These are phyloP conservation scores for Globisporangium takayamanum DNA, from an alignment of 352 stramenopile genomes.

Conservation along the genomic window DNA sequence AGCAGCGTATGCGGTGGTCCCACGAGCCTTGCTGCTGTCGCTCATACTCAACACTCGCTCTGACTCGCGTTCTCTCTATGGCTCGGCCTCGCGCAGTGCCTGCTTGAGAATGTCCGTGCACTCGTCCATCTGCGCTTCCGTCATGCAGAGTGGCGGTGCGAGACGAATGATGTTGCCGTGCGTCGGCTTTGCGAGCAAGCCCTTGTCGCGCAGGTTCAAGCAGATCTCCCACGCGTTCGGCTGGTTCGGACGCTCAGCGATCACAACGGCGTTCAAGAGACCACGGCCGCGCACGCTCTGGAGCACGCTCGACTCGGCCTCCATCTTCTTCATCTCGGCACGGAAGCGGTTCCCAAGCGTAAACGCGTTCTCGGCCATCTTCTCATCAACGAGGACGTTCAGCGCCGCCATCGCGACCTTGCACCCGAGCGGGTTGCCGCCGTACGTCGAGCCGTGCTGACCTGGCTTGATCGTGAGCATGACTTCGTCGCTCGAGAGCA, in stretches of 20 bases:
- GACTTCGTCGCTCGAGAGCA: conserved; percentile 94
- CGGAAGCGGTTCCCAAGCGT: conserved; percentile 93
- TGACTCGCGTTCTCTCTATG: conserved; percentile 21
- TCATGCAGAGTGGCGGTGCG: conserved; percentile 94
- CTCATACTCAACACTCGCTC: not conserved
- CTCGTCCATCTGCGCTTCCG: conserved; percentile 89
- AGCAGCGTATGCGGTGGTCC: not conserved
- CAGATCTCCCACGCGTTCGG: conserved; percentile 94
- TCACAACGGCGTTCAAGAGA: conserved; percentile 98
- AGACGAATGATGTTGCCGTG: conserved; percentile 98
- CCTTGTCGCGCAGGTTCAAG: conserved; percentile 92
- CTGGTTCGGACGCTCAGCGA: conserved; percentile 88
- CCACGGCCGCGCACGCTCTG: conserved; percentile 91
- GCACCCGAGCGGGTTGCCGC: conserved; percentile 95
- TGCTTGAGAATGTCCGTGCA: conserved; percentile 85
- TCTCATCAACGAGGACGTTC: conserved; percentile 94
- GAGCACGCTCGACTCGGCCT: conserved; percentile 46
- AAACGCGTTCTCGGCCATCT: conserved; percentile 92
- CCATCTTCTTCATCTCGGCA: conserved; percentile 76
- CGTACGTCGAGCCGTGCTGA: conserved; percentile 96
- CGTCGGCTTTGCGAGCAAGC: conserved; percentile 98
- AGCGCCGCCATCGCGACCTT: conserved; percentile 94
- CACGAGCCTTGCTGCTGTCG: not conserved
- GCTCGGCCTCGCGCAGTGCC: conserved; percentile 54
- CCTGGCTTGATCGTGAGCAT: conserved; percentile 98